Evolutionary conservation across 805 yeast genomes (phyloP).

Genomic region (Teunomyces atbi): DNA sequence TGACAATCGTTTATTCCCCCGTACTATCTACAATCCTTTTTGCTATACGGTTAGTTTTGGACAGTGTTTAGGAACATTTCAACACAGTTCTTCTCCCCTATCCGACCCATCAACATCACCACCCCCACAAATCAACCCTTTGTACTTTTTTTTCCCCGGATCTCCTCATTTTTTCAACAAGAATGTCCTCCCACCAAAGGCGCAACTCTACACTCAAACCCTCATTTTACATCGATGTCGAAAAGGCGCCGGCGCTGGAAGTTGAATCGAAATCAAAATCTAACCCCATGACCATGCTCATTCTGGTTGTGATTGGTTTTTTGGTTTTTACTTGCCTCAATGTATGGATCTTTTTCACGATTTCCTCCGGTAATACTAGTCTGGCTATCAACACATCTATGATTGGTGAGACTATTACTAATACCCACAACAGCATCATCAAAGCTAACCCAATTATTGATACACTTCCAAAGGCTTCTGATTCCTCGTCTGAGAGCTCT

Average conservation of each 20-base stretch:
- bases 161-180: conserved; percentile 1
- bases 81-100: neutral
- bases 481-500: neutral
- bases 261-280: neutral
- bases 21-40: neutral
- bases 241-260: conserved; percentile 6
- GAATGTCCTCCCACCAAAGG: conserved; percentile 9
- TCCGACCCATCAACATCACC: neutral
- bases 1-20: neutral
- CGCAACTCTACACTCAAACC: conserved; percentile 6
- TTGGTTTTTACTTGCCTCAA: neutral
- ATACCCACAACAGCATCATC: neutral
- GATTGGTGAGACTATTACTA: neutral
- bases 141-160: neutral
- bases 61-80: neutral
- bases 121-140: neutral
- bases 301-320: neutral
- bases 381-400: neutral
- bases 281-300: neutral
- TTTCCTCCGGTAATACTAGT: neutral
- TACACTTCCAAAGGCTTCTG: neutral
- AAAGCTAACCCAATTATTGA: conserved; percentile 2
- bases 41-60: neutral
- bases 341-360: neutral
- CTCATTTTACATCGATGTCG: conserved; percentile 10